Percentiles rank a stretch among this genome's conserved stretches.
These are phyloP conservation scores for Knoxdaviesia capensis DNA, from an alignment of 2,329 filamentous ascomycete genomes.

Conservation along the genomic window DNA sequence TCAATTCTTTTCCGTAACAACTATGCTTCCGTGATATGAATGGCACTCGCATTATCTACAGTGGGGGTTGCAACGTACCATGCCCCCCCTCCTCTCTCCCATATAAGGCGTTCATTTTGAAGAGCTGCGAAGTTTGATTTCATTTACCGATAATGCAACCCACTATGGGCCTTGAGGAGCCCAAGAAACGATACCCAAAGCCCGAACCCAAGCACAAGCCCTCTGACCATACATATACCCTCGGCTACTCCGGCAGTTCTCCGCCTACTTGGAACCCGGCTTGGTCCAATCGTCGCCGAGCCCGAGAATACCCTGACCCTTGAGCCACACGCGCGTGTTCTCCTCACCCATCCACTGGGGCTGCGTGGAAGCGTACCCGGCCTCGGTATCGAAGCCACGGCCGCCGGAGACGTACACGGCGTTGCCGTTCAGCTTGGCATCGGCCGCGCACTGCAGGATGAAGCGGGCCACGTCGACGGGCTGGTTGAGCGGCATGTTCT, in stretches of 20 bases:
- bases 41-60: no score
- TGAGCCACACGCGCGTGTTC: constrained; percentile 2
- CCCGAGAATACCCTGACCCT: neutral
- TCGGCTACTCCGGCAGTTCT: no score
- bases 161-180: no score
- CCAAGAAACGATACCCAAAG: no score
- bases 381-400: constrained; percentile 9
- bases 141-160: no score
- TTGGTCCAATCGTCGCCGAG: neutral
- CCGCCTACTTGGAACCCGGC: no score
- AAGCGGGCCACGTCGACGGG: constrained; percentile 19
- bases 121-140: no score
- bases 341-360: constrained; percentile 11
- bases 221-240: neutral
- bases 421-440: constrained; percentile 11
- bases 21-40: no score
- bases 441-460: constrained; percentile 16
- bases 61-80: no score
- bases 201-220: constrained; percentile 1
- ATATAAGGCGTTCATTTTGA: no score
- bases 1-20: no score
- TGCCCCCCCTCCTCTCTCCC: no score
- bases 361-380: constrained; percentile 8
- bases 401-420: constrained; percentile 10
- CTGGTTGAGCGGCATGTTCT: constrained; percentile 19